A percentile compares a stretch with the other conserved stretches of the same genome.
These are phyloP conservation scores for Tylopilus cervinicoccineus DNA, from an alignment of 768 basidiomycete species.

Conservation along the genomic window DNA sequence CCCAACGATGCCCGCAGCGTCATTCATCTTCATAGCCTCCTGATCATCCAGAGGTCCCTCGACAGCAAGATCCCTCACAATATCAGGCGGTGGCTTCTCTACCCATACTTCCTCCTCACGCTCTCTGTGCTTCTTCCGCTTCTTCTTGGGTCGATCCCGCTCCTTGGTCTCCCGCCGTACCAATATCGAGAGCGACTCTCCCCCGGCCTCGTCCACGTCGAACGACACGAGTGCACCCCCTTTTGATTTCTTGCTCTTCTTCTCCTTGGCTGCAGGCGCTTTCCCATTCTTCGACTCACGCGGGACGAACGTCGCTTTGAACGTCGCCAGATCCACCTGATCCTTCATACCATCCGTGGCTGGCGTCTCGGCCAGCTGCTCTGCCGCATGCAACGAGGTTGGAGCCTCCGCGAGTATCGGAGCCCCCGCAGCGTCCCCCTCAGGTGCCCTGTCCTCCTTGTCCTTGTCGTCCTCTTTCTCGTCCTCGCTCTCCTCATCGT, in stretches of 20 bases:
- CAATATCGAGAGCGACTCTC: conserved; percentile 30
- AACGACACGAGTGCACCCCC: conserved; percentile 63
- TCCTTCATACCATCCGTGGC: conserved; percentile 5
- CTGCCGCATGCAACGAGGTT: conserved; percentile 4
- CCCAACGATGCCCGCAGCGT: conserved; percentile 21
- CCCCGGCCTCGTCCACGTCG: conserved; percentile 64
- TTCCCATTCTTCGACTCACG: conserved; percentile 38
- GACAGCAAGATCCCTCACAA: conserved; percentile 36
- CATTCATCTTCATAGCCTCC: conserved; percentile 8
- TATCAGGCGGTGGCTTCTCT: conserved; percentile 55
- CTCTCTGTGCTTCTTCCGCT: conserved; percentile 36
- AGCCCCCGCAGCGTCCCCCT: conserved; percentile 2
- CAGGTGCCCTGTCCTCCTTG: conserved; percentile 27
- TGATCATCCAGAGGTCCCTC: conserved; percentile 12
- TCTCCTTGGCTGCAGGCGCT: conserved; percentile 42
- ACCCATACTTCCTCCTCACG: conserved; percentile 63
- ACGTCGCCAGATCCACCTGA: conserved; percentile 59
- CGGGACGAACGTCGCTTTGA: conserved; percentile 86
- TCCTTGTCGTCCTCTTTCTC: conserved; percentile 39
- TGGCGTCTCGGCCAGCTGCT: background rate
- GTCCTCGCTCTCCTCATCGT: conserved; percentile 81
- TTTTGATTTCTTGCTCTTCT: conserved; percentile 46
- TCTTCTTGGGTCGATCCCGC: conserved; percentile 38
- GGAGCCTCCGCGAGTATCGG: conserved; percentile 9
- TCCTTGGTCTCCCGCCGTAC: conserved; percentile 33